Percentiles rank a stretch among this genome's conserved stretches.
Evolutionary conservation across 2,329 filamentous ascomycete species (phyloP).

Genomic region (Falciphora oryzae): DNA sequence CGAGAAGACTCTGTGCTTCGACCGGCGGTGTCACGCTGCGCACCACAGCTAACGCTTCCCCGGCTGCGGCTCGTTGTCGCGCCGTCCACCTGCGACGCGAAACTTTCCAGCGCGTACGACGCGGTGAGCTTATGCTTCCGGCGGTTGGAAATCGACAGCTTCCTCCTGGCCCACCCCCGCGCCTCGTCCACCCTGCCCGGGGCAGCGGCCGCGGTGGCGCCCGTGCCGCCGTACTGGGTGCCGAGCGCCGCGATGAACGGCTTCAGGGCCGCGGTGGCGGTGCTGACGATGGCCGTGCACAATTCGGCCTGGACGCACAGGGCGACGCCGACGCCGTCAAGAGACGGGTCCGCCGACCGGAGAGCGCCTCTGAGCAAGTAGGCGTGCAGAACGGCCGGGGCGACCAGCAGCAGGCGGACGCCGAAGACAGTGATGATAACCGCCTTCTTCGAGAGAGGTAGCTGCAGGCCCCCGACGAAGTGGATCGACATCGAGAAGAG

Average conservation of each 20-base stretch:
- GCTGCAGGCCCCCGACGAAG: constrained; percentile 32
- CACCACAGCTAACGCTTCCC: no score
- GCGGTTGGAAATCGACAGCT: no score
- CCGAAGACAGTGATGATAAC: constrained; percentile 34
- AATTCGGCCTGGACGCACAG: constrained; percentile 35
- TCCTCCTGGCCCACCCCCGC: no score
- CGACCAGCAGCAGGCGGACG: constrained; percentile 36
- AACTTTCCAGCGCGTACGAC: no score
- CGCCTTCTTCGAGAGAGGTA: constrained; percentile 29
- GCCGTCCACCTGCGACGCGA: no score
- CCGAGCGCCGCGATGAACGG: constrained; percentile 34
- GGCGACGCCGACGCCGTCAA: constrained; percentile 28
- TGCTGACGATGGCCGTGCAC: constrained; percentile 33
- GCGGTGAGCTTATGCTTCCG: no score
- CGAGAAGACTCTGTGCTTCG: no score
- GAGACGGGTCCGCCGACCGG: constrained; percentile 28
- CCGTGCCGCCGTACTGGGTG: constrained; percentile 24
- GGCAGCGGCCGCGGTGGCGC: no score
- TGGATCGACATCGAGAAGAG: constrained; percentile 31
- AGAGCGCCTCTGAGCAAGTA: constrained; percentile 27
- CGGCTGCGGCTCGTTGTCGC: no score
- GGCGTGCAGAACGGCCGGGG: constrained; percentile 31
- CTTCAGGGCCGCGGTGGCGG: constrained; percentile 35
- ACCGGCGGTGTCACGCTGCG: no score
- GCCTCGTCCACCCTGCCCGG: no score